phyloP scores from a whole-genome alignment of 2,329 filamentous ascomycete genomes.

The Rugonectria rugulosa region DNA sequence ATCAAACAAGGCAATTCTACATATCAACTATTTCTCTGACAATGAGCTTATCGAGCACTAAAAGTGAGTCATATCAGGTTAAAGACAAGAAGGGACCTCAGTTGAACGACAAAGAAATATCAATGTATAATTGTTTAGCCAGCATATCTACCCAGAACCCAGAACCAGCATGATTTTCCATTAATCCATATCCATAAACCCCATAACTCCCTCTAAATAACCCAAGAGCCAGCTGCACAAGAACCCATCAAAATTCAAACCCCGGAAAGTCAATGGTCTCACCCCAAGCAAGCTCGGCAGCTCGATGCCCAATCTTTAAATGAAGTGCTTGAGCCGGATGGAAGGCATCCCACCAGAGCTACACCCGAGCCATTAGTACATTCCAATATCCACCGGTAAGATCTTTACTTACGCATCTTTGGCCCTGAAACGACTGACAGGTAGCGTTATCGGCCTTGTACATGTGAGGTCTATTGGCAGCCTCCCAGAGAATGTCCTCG shows the following conservation, averaged over 20 bases:
- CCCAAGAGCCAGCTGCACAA: not conserved
- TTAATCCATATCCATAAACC: too few species aligned
- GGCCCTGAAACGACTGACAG: not conserved
- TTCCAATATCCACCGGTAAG: too few species aligned
- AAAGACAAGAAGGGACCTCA: too few species aligned
- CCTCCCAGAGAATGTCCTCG: not conserved
- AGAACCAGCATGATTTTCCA: too few species aligned
- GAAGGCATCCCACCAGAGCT: not conserved
- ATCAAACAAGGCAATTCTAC: too few species aligned
- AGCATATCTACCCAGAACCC: too few species aligned
- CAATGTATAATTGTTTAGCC: too few species aligned
- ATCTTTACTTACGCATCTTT: not conserved
- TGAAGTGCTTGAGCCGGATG: conserved; percentile 1
- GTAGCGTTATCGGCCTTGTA: not conserved
- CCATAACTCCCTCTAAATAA: too few species aligned
- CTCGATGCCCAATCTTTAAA: not conserved
- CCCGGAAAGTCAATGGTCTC: not conserved
- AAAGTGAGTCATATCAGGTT: too few species aligned
- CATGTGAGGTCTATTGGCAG: not conserved
- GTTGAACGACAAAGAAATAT: too few species aligned
- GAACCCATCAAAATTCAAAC: not conserved
- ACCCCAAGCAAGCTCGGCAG: not conserved
- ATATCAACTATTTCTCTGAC: too few species aligned
- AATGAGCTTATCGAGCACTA: too few species aligned
- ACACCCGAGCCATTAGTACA: not conserved